phyloP scores from a whole-genome alignment of 495 filamentous ascomycete genomes.

The Aspergillus coremiiformis region DNA sequence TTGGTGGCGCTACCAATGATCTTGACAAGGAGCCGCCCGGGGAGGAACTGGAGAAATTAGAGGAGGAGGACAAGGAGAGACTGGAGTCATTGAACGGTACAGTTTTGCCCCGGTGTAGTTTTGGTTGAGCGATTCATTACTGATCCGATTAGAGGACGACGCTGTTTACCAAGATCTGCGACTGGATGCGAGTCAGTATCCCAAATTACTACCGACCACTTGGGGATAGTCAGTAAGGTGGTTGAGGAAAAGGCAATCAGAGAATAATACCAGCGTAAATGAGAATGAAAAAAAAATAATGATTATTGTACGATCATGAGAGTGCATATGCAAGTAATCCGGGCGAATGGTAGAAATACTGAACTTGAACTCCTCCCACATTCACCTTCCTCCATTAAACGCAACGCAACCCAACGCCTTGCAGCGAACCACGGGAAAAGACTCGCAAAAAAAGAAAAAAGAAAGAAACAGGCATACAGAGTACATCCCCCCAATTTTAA shows the following conservation, averaged over 20 bases:
- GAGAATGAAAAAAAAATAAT: background rate
- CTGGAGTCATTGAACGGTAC: constrained; percentile 48
- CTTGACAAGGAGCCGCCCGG: constrained; percentile 55
- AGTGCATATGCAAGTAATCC: background rate
- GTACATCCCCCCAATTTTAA: no score
- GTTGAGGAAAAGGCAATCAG: no score
- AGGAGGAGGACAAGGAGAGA: constrained; percentile 56
- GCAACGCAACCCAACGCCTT: no score
- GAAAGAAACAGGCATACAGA: no score
- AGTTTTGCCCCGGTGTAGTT: constrained; percentile 3
- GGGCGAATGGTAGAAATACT: no score
- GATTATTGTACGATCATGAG: background rate
- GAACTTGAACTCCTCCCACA: no score
- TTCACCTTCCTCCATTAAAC: no score
- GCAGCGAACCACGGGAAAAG: no score
- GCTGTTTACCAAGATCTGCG: constrained; percentile 49
- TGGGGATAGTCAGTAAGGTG: constrained; percentile 35
- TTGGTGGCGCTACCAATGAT: constrained; percentile 60
- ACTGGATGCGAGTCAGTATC: constrained; percentile 44
- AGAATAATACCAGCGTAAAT: no score
- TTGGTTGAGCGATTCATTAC: background rate
- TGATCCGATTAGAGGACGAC: constrained; percentile 34
- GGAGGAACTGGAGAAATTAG: constrained; percentile 56
- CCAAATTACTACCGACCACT: constrained; percentile 40
- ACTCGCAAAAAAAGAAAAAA: no score